Conservation (phyloP, 169 alveolate genomes). For the Plasmodium ovale region DNA sequence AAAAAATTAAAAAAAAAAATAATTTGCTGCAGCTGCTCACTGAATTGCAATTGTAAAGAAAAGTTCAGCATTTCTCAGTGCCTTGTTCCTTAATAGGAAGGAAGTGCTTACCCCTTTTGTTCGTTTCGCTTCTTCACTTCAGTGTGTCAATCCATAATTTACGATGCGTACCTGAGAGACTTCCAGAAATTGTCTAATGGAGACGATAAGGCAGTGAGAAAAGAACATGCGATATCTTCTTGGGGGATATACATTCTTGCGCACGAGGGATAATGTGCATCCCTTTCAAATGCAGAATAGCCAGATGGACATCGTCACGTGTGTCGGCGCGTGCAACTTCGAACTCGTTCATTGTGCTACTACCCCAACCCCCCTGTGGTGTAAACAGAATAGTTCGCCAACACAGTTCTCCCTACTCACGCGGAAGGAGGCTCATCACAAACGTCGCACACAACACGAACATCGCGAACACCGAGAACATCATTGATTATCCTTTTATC, state of each 20-base stretch:
- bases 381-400: no score
- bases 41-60: not conserved
- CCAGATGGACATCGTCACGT: not conserved
- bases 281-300: no score
- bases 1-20: no score
- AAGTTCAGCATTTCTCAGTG: not conserved
- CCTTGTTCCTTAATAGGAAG: not conserved
- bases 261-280: not conserved
- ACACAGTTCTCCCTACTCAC: no score
- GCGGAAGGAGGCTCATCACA: no score
- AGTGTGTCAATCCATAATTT: slow-evolving; percentile 72
- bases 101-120: not conserved
- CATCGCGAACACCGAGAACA: no score
- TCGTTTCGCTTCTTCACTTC: not conserved
- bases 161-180: slow-evolving; percentile 52
- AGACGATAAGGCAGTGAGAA: slow-evolving; percentile 12
- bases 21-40: no score
- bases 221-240: not conserved
- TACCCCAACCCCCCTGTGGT: no score
- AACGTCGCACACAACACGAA: no score
- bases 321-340: no score
- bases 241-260: not conserved
- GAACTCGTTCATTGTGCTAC: no score
- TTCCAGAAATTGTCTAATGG: slow-evolving; percentile 32
- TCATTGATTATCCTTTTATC: no score